phyloP scores from a whole-genome alignment of 208 protist genomes.

The Balamuthia mandrillaris region DNA sequence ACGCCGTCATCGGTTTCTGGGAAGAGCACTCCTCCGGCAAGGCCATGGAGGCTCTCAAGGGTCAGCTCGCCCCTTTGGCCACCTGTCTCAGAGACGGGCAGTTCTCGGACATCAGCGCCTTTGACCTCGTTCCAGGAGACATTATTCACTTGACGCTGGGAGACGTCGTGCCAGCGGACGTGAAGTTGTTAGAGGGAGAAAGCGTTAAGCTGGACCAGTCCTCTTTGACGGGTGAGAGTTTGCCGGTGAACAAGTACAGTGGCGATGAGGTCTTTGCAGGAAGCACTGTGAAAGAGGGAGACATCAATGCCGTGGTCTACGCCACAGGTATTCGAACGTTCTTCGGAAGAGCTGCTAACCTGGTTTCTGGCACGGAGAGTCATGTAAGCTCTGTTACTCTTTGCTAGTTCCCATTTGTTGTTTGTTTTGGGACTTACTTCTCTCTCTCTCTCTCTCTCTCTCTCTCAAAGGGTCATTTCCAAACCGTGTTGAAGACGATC shows the following conservation, averaged over 20 bases:
- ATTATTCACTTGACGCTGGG: conserved; percentile 84
- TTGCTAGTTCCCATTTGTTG: too few species aligned
- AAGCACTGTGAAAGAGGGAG: conserved; percentile 67
- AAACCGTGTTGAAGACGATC: conserved; percentile 58
- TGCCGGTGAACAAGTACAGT: conserved; percentile 82
- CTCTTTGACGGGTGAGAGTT: conserved; percentile 90
- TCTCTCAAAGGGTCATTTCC: conserved; percentile 46
- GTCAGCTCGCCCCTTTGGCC: conserved; percentile 77
- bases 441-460: background rate
- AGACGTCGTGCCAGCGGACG: conserved; percentile 87
- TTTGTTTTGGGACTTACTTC: background rate
- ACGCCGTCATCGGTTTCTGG: conserved; percentile 78
- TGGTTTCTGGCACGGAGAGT: too few species aligned
- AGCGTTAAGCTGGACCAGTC: conserved; percentile 88
- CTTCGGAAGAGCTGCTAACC: conserved; percentile 85
- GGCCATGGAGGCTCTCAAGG: conserved; percentile 85
- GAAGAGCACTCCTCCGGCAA: conserved; percentile 88
- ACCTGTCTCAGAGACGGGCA: conserved; percentile 80
- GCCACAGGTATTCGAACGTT: conserved; percentile 86
- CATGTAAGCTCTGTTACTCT: too few species aligned
- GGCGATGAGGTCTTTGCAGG: conserved; percentile 85
- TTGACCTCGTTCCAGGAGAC: conserved; percentile 83
- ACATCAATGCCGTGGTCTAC: conserved; percentile 65
- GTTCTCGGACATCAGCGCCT: conserved; percentile 45
- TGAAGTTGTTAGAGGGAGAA: conserved; percentile 61